Percentiles rank a stretch among this genome's conserved stretches.
phyloP scores from a whole-genome alignment of 768 basidiomycete genomes.

The Tubosaeta sp. region DNA sequence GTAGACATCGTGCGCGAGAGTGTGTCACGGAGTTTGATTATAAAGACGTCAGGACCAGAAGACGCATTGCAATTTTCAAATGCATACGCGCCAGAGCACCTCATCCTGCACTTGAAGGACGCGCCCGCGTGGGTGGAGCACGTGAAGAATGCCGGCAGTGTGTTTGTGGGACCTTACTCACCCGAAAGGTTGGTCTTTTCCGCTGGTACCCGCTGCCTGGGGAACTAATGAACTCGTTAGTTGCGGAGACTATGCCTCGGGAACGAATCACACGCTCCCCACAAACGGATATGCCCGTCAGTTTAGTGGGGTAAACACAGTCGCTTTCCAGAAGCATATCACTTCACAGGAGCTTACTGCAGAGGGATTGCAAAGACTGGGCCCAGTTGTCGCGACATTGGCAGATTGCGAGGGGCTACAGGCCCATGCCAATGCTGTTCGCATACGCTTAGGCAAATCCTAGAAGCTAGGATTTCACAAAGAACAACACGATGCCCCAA shows the following conservation, averaged over 20 bases:
- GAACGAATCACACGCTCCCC: constrained; percentile 97
- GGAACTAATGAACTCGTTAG: constrained; percentile 38
- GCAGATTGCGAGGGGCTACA: constrained; percentile 94
- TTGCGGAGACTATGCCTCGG: constrained; percentile 98
- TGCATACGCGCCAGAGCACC: constrained; percentile 97
- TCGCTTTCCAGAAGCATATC: constrained; percentile 98
- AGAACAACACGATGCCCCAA: neutral
- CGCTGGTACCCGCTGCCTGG: neutral
- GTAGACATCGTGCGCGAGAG: constrained; percentile 90
- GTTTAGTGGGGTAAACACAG: constrained; percentile 96
- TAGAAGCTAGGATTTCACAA: constrained; percentile 4
- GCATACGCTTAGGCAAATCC: constrained; percentile 56
- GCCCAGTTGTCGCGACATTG: constrained; percentile 82
- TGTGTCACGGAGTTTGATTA: constrained; percentile 86
- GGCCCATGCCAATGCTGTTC: constrained; percentile 95
- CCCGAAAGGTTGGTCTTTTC: constrained; percentile 77
- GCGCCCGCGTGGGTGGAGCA: constrained; percentile 58
- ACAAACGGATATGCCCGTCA: constrained; percentile 96
- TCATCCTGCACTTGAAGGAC: constrained; percentile 83
- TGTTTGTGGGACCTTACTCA: constrained; percentile 92
- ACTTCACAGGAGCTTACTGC: constrained; percentile 91
- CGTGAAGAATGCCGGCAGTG: constrained; percentile 91
- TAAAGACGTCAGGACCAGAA: constrained; percentile 58
- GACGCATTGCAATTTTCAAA: constrained; percentile 90
- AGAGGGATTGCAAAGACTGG: constrained; percentile 70